phyloP scores from a whole-genome alignment of 495 filamentous ascomycete genomes.

The Thermothielavioides terrestris region DNA sequence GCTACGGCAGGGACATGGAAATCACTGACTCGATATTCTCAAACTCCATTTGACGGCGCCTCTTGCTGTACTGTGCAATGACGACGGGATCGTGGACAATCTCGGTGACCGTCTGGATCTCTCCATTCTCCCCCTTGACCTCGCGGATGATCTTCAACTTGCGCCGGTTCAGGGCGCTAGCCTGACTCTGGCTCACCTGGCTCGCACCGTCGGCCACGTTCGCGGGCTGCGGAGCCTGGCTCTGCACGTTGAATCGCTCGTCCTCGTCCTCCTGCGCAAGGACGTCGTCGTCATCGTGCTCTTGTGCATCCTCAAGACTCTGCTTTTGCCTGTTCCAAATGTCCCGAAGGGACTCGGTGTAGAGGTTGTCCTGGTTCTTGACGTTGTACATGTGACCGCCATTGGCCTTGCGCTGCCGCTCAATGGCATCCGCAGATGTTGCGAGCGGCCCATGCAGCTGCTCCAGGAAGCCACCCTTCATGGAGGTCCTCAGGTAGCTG shows the following conservation, averaged over 20 bases:
- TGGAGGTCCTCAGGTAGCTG: slow-evolving; percentile 91
- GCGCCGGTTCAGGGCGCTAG: slow-evolving; percentile 56
- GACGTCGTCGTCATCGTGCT: slow-evolving; percentile 57
- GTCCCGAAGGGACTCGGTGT: slow-evolving; percentile 75
- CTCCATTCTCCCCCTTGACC: slow-evolving; percentile 52
- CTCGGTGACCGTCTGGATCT: slow-evolving; percentile 49
- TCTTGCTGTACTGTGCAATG: slow-evolving; percentile 54
- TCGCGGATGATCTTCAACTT: slow-evolving; percentile 69
- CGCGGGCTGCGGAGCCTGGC: slow-evolving; percentile 30
- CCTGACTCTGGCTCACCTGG: slow-evolving; percentile 72
- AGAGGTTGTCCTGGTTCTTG: slow-evolving; percentile 76
- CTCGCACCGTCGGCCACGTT: slow-evolving; percentile 60
- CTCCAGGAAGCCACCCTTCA: slow-evolving; percentile 96
- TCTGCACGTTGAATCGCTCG: slow-evolving; percentile 46
- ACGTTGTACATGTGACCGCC: slow-evolving; percentile 97
- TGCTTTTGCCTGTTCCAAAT: slow-evolving; percentile 86
- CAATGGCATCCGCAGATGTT: slow-evolving; percentile 61
- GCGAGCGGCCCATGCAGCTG: slow-evolving; percentile 80
- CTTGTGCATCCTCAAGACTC: slow-evolving; percentile 52
- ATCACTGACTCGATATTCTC: slow-evolving; percentile 55
- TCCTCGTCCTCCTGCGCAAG: slow-evolving; percentile 50
- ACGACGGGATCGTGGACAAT: slow-evolving; percentile 65
- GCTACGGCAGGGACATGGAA: too few relatives aligned
- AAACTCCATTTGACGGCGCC: slow-evolving; percentile 47
- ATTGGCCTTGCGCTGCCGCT: slow-evolving; percentile 70